Base-by-base conservation (phyloP, 1,284 basidiomycete species). In the Inonotus obliquus region DNA sequence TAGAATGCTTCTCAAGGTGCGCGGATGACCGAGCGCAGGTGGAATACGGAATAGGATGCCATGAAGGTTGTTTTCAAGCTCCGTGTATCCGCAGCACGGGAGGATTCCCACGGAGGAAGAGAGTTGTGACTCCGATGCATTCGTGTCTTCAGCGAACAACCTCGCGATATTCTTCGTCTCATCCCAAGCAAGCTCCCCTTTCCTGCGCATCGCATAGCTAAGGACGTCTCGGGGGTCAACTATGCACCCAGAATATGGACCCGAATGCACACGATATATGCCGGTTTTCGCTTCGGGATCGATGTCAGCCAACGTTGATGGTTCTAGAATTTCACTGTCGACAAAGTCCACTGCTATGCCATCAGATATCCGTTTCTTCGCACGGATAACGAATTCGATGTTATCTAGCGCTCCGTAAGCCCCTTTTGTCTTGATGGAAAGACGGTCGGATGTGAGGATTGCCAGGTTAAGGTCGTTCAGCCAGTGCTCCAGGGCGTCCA, bases 161-260 rank as follows among this genome's bases (percentile, higher is more conserved):
- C 29, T 41, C 9, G 47, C 57, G 13, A 59, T 48, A 25, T 38
- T 19, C 37, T 35, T 37, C 14, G 57, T 59, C 14, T 59, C 57
- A 4, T 51, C n/a, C 23, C 19, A 27, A 17, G 35, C 54, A n/a
- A 39, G 14, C 5, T 21, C 37, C 35, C 4, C 39, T 25, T 55
- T n/a, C 6, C 21, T 25, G 6, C 35, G 29, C 4, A n/a, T 35
- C 4, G 27, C n/a, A 13, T 32, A 47, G 2, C 27, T 21, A 4
- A 14, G 4, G 14, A 57, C 32, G 29, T 57, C 35, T 19, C 57
- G 57, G 2, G 37, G 32, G 35, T 59, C 57, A 19, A 59, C 57
- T 13, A 59, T 29, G 45, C 57, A 59, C 17, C 57, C 57, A 39
- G 45, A 9, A 47, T 51, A 59, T 39, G 45, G 45, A 9, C 57